Evolutionary conservation across 1,139 yeast species (phyloP), one percentile per base, ranked within the genome.

Genomic region (Hansenula anomala): DNA sequence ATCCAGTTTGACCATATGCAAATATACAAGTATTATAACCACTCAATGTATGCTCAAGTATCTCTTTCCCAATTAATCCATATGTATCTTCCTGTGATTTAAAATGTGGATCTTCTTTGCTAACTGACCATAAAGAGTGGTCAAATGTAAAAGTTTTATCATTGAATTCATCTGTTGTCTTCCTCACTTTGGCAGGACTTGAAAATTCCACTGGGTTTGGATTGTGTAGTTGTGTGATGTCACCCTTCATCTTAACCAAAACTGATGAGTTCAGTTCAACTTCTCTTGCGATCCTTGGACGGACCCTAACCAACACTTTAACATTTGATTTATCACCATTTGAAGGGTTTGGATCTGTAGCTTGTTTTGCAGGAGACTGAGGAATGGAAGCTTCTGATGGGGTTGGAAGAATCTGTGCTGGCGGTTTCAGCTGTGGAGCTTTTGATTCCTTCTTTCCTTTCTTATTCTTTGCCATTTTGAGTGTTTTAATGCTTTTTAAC

Each of bases 1-100:
- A 70, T 3, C 90, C 84, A 0, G 92, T 83, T 56, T 83, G 90
- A 1, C 94, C 94, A 52, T 84, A 80, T 0, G 92, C 90, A 51
- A 84, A 67, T 11, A 84, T 71, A 56, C 92, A 83, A 19, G 85
- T 81, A 55, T 84, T 83, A 58, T 71, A 84, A 0, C 94, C 94
- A 41, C 70, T 70, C 48, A 82, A 67, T 27, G 80, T 73, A 52
- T 83, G 87, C 24, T 72, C 69, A n/a, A 84, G 60, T 42, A 80
- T 64, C 31, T 74, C 78, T 4, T 70, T 67, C 0, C 89, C 92
- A 6, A 78, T 65, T 13, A 64, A 60, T 4, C 60, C 51, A 52
- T 80, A 84, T 13, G 82, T 74, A 4, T 58, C 56, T 9, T 52
- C 38, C 52, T 83, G 88, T 37, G 67, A 67, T 4, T 69, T 67